Conservation (phyloP, 305 asterid genomes). For the Fraxinus paxiana region DNA sequence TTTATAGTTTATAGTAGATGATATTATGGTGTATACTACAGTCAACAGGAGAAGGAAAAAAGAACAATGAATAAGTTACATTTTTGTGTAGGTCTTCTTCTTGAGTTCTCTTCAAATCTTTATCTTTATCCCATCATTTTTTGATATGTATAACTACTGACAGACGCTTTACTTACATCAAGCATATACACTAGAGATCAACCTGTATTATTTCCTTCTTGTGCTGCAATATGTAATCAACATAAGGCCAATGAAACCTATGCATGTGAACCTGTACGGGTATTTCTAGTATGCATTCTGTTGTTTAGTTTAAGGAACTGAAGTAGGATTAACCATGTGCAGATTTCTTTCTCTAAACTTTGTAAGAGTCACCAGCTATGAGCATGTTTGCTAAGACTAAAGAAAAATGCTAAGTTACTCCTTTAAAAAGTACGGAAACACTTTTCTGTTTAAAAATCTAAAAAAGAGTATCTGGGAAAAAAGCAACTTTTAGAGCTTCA, state of each 20-base stretch:
- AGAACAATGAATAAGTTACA: background rate
- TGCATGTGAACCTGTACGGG: background rate
- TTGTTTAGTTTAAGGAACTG: background rate
- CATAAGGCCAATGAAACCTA: background rate
- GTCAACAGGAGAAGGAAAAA: background rate
- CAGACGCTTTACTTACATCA: background rate
- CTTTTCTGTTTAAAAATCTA: background rate
- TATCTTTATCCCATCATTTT: background rate
- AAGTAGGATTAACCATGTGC: background rate
- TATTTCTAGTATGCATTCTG: background rate
- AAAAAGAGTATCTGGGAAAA: background rate
- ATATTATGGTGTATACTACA: background rate
- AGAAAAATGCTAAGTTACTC: background rate
- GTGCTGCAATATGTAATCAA: background rate
- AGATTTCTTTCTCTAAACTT: background rate
- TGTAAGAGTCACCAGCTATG: background rate
- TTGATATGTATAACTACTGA: background rate
- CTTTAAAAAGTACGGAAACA: background rate
- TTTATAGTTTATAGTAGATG: background rate
- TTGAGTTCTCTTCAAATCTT: background rate
- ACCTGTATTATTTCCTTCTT: background rate
- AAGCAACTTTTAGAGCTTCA: background rate
- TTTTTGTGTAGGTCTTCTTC: background rate
- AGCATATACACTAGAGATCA: background rate
- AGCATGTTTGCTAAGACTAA: background rate